Conservation (phyloP, 2,329 filamentous ascomycete genomes). For the Alternaria dauci region DNA sequence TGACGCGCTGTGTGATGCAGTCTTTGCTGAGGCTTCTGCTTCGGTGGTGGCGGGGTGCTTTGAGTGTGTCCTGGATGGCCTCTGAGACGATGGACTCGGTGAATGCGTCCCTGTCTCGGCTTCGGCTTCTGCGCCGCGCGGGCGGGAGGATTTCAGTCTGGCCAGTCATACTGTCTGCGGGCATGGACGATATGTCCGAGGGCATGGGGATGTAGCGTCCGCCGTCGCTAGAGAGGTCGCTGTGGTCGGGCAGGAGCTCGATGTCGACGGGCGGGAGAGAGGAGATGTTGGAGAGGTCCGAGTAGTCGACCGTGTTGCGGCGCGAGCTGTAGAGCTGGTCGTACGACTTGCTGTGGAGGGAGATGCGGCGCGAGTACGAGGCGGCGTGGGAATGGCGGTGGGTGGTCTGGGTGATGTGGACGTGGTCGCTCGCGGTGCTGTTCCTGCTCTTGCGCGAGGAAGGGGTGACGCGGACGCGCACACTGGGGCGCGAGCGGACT, state of each 20-base stretch:
- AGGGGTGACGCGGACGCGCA: slow-evolving; percentile 81
- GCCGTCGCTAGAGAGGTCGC: slow-evolving; percentile 69
- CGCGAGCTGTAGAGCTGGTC: slow-evolving; percentile 39
- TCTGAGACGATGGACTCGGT: slow-evolving; percentile 29
- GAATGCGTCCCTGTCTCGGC: slow-evolving; percentile 54
- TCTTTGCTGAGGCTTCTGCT: slow-evolving; percentile 73
- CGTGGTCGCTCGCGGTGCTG: slow-evolving; percentile 72
- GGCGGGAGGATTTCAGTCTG: slow-evolving; percentile 58
- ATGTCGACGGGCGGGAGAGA: slow-evolving; percentile 81
- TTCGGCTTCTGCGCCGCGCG: slow-evolving; percentile 61
- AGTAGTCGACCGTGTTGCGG: slow-evolving; percentile 60
- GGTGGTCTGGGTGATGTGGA: slow-evolving; percentile 81
- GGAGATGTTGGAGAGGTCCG: slow-evolving; percentile 79
- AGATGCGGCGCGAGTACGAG: slow-evolving; percentile 73
- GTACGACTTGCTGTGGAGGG: slow-evolving; percentile 61
- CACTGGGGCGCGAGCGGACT: slow-evolving; percentile 78
- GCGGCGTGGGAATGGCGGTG: slow-evolving; percentile 73
- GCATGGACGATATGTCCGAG: slow-evolving; percentile 88
- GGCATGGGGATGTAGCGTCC: slow-evolving; percentile 71
- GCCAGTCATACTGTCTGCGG: slow-evolving; percentile 74
- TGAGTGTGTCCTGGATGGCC: slow-evolving; percentile 57
- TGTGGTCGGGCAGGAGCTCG: slow-evolving; percentile 77
- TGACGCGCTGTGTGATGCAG: slow-evolving; percentile 72
- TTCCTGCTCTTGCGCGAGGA: slow-evolving; percentile 60
- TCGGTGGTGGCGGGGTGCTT: slow-evolving; percentile 65